Base-by-base conservation (phyloP, 345 rosid genomes). In the Citrus reticulata region DNA sequence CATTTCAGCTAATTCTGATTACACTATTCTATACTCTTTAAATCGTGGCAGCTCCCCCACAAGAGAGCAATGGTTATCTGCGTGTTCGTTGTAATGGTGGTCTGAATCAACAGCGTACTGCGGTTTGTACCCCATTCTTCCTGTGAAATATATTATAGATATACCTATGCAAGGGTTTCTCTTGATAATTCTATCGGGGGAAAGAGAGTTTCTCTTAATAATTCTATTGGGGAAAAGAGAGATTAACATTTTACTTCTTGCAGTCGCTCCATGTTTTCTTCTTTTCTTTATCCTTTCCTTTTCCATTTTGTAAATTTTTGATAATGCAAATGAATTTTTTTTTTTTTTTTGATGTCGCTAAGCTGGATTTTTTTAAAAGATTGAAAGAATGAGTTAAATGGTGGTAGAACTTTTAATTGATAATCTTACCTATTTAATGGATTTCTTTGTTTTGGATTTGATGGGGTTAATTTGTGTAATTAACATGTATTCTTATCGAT, bases 71-170 rank as follows among this genome's bases (percentile, higher is more conserved):
- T 86, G 98, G 99, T 35, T 96, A 90, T 83, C 92, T 96, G 76
- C 97, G 98, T 77, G 98, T 96, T 70, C 98, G 98, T 14, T 96
- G 98, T 83, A 96, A 96, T 78, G 98, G 99, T 83, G 98, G 99
- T 59, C 84, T 96, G 85, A 96, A 96, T 87, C 99, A 96, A 86
- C 99, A 96, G 73, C 94, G 99, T 72, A 96, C 90, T 82, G 99
- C 98, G 88, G 99, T 97, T 81, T 58, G 97, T 89, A 32, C 78
- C 60, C 51, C 71, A 11, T 68, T 74, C 71, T 49, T 79, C 1
- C 66, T 51, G 39, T 69, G 63, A 79, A 37, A 30, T 69, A 59
- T 67, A 29, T 57, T 29, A 29, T 46, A 19, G 4, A 60, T 39
- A 29, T 62, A 30, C 68, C 49, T 32, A 5, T 63, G 37, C 32